Evolutionary conservation across 305 asterid species (phyloP).

Genomic region (Fraxinus greggii): DNA sequence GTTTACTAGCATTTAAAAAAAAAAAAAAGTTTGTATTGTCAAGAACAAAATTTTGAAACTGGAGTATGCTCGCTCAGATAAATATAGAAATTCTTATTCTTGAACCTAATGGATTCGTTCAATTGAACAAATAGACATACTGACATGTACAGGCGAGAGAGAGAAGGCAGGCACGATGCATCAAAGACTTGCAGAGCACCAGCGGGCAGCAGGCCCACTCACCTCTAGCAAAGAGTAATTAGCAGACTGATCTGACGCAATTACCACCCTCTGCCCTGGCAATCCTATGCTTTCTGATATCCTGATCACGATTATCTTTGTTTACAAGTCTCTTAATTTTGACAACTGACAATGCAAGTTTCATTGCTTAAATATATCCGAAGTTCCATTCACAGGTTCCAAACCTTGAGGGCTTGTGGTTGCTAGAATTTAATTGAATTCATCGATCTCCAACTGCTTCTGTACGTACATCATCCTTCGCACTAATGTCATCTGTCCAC

Average conservation of each 20-base stretch:
- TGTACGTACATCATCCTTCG: neutral
- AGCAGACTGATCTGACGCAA: neutral
- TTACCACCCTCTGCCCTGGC: neutral
- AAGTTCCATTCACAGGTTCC: neutral
- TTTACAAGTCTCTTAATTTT: neutral
- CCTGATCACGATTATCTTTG: neutral
- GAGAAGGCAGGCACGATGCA: neutral
- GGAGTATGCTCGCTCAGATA: neutral
- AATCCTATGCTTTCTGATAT: slow-evolving; percentile 8
- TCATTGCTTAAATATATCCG: neutral
- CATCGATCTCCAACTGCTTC: slow-evolving; percentile 9
- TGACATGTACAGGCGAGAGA: neutral
- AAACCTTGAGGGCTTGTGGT: neutral
- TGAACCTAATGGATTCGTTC: neutral
- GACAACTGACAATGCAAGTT: neutral
- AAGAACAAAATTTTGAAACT: neutral
- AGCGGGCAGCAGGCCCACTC: neutral
- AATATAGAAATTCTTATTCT: neutral
- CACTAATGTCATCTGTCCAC: neutral
- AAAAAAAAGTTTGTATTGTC: neutral
- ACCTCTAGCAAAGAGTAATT: neutral
- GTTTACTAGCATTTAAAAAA: neutral
- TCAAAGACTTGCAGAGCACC: neutral
- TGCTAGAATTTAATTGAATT: neutral
- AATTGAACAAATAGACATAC: neutral